Conservation (phyloP, 257 asterid genomes). For the Solanum verrucosum region DNA sequence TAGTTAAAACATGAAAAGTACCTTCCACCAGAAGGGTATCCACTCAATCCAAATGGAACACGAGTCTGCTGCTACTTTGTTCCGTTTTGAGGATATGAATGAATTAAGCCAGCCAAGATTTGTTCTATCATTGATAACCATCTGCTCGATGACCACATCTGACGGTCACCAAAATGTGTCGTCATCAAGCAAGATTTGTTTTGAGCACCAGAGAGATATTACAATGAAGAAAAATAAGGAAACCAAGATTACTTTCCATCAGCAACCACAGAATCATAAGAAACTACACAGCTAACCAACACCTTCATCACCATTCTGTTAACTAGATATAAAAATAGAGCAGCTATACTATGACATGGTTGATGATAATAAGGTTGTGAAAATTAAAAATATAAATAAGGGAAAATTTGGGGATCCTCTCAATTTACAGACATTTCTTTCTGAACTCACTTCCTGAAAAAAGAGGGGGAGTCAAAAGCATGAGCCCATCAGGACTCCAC, state of each 20-base stretch:
- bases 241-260: neutral
- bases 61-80: neutral
- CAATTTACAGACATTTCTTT: slow-evolving; percentile 35
- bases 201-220: neutral
- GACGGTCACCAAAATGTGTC: neutral
- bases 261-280: neutral
- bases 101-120: neutral
- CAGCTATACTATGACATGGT: neutral
- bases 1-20: neutral
- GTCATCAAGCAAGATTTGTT: neutral
- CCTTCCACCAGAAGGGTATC: neutral
- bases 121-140: neutral
- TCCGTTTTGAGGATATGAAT: neutral
- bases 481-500: slow-evolving; percentile 8
- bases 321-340: neutral
- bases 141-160: neutral
- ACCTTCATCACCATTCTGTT: neutral
- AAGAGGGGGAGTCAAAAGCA: slow-evolving; percentile 14
- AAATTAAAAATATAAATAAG: neutral
- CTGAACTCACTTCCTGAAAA: slow-evolving; percentile 18
- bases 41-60: neutral
- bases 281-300: neutral
- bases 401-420: slow-evolving; percentile 20
- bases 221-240: neutral
- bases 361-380: neutral